Evolutionary conservation across 352 stramenopile species (phyloP), one percentile per base, ranked within the genome.

Genomic region (Pythium phragmiticola): DNA sequence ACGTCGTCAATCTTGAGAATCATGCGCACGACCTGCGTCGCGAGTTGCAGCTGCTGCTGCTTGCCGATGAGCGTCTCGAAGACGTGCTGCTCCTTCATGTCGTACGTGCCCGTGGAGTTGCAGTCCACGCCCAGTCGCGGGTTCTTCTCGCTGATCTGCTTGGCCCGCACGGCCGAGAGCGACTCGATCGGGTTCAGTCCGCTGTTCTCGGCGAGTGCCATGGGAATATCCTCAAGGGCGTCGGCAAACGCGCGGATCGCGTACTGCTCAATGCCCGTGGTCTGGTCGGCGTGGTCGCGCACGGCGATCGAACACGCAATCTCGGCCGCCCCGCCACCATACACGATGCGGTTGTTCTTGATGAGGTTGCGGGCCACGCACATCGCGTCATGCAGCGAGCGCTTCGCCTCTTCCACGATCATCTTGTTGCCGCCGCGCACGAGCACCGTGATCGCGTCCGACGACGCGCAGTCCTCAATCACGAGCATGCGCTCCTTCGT

Each of bases 1-100:
- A 99, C 96, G 84, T 99, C 97, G 79, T 99, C 97, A 70, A 99
- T 99, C 90, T 99, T 99, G 60, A 99, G 88, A 74, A 99, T 99
- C 97, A 99, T 99, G 75, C 98, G 98, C 71, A 99, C 97, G 46
- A 99, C 95, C 82, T 99, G 97, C 47, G 97, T 99, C 37, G 98
- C 98, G 36, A 99, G 78, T 76, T 99, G 94, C 47, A 99, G 79
- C 84, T 99, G 98, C 78, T 99, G 96, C 82, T 99, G 97, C 86
- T 99, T 99, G 70, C 97, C 97, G 78, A 99, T 99, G 17, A 99
- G 82, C 49, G 98, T 99, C 80, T 99, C 98, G 76, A 99, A 99
- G 41, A 99, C 98, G 60, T 97, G 87, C 66, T 99, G 90, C 71
- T 98, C 85, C 76, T 98, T 98, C 97, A 99, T 99, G 80, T 99